Evolutionary conservation across 805 yeast genomes (phyloP), one percentile per base, ranked within the genome.

Genomic region (Saccharomyces jurei): DNA sequence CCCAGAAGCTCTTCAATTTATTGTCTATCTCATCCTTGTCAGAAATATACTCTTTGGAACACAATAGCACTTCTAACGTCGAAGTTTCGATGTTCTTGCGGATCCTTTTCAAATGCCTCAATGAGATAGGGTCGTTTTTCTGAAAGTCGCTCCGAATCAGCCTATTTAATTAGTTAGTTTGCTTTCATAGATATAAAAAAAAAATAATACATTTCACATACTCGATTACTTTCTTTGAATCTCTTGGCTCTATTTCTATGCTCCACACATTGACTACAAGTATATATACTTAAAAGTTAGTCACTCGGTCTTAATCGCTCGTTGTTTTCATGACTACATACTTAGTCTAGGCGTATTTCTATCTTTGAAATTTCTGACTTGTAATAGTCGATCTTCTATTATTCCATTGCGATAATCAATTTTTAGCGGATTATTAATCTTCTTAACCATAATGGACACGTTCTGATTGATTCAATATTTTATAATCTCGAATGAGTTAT

Each of bases 61-160:
- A 82, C 17, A 82, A 50, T 1, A 81, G 69, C n/a, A 80, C 75
- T 47, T 50, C 60, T 10, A 61, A 54, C 6, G 30, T 36, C 10
- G 49, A 52, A 6, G 46, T 51, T 6, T 54, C 54, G 0, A 52
- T 54, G 2, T 60, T 56, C 55, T 81, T 81, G 51, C 70, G 71
- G 29, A 86, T 74, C 53, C 89, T 68, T 63, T 87, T 87, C 25
- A 86, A 64, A 62, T 69, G 72, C n/a, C 56, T 55, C 28, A 66
- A 60, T 6, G 68, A 51, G 8, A 68, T 48, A 2, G 71, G 71
- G 48, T 69, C 72, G 11, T 57, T 14, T 5, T 54, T 58, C 50
- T 66, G 68, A 17, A 63, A 54, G 30, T 56, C 52, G 14, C 59
- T 60, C 41, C 70, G 63, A 14, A 72, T 62, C 21, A 69, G 56